A percentile compares a stretch with the other conserved stretches of the same genome.
phyloP scores from a whole-genome alignment of 495 filamentous ascomycete genomes.

The Aspergillus sparsus region DNA sequence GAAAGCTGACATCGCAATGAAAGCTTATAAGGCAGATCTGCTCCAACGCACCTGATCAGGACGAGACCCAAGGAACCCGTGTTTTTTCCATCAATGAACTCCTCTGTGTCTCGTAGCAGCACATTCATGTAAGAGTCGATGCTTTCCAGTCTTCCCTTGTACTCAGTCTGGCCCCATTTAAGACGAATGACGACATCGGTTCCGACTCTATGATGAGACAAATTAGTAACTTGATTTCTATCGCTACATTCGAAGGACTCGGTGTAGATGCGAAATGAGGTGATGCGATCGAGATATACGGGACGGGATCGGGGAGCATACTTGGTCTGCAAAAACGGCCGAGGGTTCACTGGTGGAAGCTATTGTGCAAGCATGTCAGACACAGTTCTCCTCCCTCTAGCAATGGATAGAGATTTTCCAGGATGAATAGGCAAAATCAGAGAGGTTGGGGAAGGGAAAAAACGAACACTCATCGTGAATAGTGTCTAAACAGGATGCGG shows the following conservation, averaged over 20 bases:
- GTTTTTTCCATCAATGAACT: conserved; percentile 86
- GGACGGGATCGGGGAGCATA: conserved; percentile 45
- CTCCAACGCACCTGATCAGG: conserved; percentile 71
- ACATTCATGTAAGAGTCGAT: conserved; percentile 99
- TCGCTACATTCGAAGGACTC: background rate
- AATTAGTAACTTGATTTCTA: conserved; percentile 3
- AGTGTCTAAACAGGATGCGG: conserved; percentile 14
- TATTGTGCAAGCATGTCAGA: conserved; percentile 32
- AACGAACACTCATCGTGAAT: conserved; percentile 46
- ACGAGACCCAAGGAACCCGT: conserved; percentile 85
- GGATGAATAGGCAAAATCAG: background rate
- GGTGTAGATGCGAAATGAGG: background rate
- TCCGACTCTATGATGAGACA: conserved; percentile 63
- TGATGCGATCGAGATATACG: conserved; percentile 2
- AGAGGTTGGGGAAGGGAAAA: conserved; percentile 6
- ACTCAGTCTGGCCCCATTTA: conserved; percentile 98
- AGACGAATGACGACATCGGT: conserved; percentile 86
- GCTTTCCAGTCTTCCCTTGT: conserved; percentile 86
- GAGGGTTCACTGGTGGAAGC: conserved; percentile 87
- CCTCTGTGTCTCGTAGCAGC: conserved; percentile 83
- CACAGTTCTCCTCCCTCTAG: background rate
- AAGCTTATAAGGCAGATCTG: background rate
- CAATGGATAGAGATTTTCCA: background rate
- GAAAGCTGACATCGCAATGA: background rate
- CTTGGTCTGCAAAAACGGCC: conserved; percentile 85